Base-by-base conservation (phyloP, 1,284 basidiomycete genomes). In the Takashimella koratensis region DNA sequence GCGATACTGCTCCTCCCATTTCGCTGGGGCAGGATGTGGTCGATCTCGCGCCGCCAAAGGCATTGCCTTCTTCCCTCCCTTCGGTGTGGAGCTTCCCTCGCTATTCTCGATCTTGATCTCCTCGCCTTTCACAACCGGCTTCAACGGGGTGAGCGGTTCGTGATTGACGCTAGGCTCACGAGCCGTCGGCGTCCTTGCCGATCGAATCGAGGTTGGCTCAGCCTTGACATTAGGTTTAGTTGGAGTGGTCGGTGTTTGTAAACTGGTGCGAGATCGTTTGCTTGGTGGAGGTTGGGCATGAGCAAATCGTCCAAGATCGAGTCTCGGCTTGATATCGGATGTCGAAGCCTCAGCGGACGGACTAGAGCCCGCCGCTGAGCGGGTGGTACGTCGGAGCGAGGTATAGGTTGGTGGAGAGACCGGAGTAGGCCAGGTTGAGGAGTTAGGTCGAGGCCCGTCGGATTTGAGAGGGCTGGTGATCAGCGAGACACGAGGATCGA, bases 1-100 rank as follows among this genome's bases (percentile, higher is more conserved):
- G 39, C 82, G 80, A 65, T 92, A 95, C 13, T 82, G 82, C 56
- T 88, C 84, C 48, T 78, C 77, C 92, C 92, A 95, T 43, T 76
- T 75, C 25, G 77, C 69, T 4, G 91, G 91, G 1, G 84, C 80
- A 0, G 87, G 84, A 67, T 92, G 90, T 0, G 90, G 86, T 80
- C 0, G 11, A 20, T 20, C 59, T 22, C 22, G 50, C 50, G 76
- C 82, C 39, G 90, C 74, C 2, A 79, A 71, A 50, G 83, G 81
- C 47, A 79, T 80, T 20, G 86, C 81, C 52, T 71, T 69, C 51
- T 65, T 68, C 45, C 59, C 56, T 10, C 62, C 57, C 47, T 57
- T 65, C 3, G 63, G 63, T 16, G 59, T 65, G 20, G 47, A 53
- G 49, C 19, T 24, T 46, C 26, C n/a, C 30, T 39, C 23, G 10